Percentiles rank a stretch among this genome's conserved stretches.
Evolutionary conservation across 176 grass and related monocot species (phyloP).

Genomic region (Oryza officinalis): DNA sequence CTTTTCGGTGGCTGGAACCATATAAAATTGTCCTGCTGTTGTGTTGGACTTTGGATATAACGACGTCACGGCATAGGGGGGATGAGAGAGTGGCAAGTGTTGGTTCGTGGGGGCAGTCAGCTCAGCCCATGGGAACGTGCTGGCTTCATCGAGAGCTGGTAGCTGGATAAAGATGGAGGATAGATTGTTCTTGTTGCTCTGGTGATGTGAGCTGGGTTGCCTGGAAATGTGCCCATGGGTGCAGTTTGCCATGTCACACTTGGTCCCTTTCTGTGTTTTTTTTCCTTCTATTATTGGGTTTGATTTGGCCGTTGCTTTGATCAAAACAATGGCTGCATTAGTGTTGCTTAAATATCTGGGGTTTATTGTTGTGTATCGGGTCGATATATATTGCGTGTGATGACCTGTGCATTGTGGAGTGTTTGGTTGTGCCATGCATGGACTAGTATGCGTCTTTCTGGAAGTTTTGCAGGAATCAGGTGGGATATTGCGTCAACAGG

Average conservation of each 20-base stretch:
- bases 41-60: background rate
- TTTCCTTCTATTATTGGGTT: background rate
- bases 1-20: background rate
- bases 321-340: background rate
- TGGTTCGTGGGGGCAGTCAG: constrained; percentile 25
- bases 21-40: background rate
- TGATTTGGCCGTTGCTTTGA: background rate
- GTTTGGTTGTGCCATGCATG: background rate
- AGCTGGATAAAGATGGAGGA: background rate
- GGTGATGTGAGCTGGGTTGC: constrained; percentile 28
- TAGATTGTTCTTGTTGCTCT: background rate
- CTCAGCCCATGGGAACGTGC: constrained; percentile 30
- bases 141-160: background rate
- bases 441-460: constrained; percentile 6
- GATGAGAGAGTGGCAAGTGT: background rate
- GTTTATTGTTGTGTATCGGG: background rate
- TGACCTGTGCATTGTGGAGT: background rate
- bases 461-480: background rate
- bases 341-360: background rate
- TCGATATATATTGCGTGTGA: background rate
- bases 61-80: background rate
- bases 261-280: background rate
- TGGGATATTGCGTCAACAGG: background rate
- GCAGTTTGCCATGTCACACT: constrained; percentile 31
- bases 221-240: background rate